phyloP scores from a whole-genome alignment of 306 rosid species.

The Trifolium pratense region DNA sequence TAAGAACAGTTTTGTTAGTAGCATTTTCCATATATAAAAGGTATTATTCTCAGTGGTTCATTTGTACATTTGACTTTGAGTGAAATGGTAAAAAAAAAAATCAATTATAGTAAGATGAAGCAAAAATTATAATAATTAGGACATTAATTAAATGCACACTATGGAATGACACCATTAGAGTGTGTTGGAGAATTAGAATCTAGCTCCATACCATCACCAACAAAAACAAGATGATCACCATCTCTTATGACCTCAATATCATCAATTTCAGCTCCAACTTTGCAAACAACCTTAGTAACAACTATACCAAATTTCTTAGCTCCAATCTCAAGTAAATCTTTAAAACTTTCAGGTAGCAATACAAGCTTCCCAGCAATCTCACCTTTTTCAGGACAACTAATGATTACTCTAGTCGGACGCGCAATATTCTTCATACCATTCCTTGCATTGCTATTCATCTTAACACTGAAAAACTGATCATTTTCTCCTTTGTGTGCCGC shows the following conservation, averaged over 20 bases:
- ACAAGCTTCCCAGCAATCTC: conserved; percentile 70
- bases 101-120: too few species aligned
- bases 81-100: not conserved
- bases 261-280: conserved; percentile 80
- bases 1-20: too few species aligned
- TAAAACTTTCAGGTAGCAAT: conserved; percentile 64
- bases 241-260: conserved; percentile 83
- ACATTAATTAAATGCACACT: not conserved
- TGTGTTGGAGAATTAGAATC: conserved; percentile 23
- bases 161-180: conserved; percentile 17
- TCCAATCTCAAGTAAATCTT: conserved; percentile 76
- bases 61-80: too few species aligned
- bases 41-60: too few species aligned
- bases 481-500: conserved; percentile 63
- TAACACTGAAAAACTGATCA: conserved; percentile 41
- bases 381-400: conserved; percentile 76
- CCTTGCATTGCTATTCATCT: conserved; percentile 25
- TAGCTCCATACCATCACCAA: conserved; percentile 28
- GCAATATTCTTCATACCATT: conserved; percentile 34
- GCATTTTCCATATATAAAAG: too few species aligned
- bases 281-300: conserved; percentile 53
- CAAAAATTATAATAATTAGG: too few species aligned
- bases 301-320: conserved; percentile 63
- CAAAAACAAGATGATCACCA: conserved; percentile 77
- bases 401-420: conserved; percentile 54